phyloP scores from a whole-genome alignment of 2,329 filamentous ascomycete genomes.

The Capronia coronata region DNA sequence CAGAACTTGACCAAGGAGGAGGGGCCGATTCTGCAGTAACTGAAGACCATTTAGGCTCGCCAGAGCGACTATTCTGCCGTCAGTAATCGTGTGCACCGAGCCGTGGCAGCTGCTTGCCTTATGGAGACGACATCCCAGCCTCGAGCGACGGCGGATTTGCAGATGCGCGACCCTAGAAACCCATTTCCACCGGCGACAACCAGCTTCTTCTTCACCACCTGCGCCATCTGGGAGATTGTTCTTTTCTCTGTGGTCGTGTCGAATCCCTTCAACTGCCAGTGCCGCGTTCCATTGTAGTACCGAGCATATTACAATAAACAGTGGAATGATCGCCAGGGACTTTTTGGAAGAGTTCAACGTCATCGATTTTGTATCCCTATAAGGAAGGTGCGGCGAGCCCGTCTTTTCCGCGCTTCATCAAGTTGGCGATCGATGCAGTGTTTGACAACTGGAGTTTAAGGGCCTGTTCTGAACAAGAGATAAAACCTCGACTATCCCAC shows the following conservation, averaged over 20 bases:
- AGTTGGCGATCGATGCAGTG: no score
- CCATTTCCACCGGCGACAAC: slow-evolving; percentile 92
- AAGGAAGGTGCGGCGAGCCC: slow-evolving; percentile 19
- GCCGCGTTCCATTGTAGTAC: neutral
- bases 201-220: slow-evolving; percentile 60
- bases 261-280: neutral
- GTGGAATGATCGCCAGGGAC: slow-evolving; percentile 15
- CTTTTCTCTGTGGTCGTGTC: neutral
- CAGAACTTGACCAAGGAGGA: slow-evolving; percentile 73
- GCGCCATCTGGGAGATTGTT: slow-evolving; percentile 7
- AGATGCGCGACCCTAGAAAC: slow-evolving; percentile 79
- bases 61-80: slow-evolving; percentile 64
- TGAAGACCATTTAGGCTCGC: slow-evolving; percentile 75
- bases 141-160: slow-evolving; percentile 75
- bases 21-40: slow-evolving; percentile 65
- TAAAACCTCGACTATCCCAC: no score
- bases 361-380: neutral
- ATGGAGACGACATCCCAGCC: slow-evolving; percentile 92
- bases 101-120: slow-evolving; percentile 52
- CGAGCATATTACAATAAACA: neutral
- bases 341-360: slow-evolving; percentile 20
- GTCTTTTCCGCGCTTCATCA: neutral
- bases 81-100: slow-evolving; percentile 5
- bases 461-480: no score
- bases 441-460: neutral